Base-by-base conservation (phyloP, 257 asterid genomes). In the Jasminum sambac region DNA sequence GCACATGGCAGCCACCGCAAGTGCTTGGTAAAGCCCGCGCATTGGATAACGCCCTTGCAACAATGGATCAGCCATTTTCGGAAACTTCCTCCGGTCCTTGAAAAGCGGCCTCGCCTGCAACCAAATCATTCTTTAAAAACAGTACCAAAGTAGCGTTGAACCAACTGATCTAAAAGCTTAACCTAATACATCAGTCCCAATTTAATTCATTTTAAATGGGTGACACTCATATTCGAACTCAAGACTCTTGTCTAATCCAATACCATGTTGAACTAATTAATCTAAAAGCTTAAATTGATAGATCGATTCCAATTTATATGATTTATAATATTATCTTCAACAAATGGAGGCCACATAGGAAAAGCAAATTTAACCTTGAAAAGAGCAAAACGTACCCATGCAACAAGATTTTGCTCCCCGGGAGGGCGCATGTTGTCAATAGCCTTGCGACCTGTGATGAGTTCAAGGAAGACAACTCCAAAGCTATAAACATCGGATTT, bases 1-100 rank as follows among this genome's bases (percentile, higher is more conserved):
- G 91, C 99, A 94, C 99, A 94, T 94, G 71, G 97, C 97, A 12
- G 97, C 99, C 70, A 94, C 99, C 5, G 96, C 95, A 23, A 94
- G 80, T 11, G 97, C 97, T 67, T 91, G 99, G 70, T 86, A 88
- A 50, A 94, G 91, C 34, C 99, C 96, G 17, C 97, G 88, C 74
- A 85, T 83, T 0, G 99, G 99, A 81, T 87, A 94, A 8, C 83
- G 86, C 0, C 96, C 95, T 84, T 89, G 96, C 76, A 94, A 37
- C 21, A 89, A 81, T 40, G 99, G 99, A 74, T 94, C 99, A 0
- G 96, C 99, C 99, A 94, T 94, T 67, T 85, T 83, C 0, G 93
- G 90, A 25, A 89, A 94, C 86, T 91, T 89, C 66, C 89, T 82
- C 17, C 90, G 76, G 61, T 94, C 96, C 89, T 83, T 94, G 87